Conservation (phyloP, 768 basidiomycete species). For the Boletus vinaceobasis region DNA sequence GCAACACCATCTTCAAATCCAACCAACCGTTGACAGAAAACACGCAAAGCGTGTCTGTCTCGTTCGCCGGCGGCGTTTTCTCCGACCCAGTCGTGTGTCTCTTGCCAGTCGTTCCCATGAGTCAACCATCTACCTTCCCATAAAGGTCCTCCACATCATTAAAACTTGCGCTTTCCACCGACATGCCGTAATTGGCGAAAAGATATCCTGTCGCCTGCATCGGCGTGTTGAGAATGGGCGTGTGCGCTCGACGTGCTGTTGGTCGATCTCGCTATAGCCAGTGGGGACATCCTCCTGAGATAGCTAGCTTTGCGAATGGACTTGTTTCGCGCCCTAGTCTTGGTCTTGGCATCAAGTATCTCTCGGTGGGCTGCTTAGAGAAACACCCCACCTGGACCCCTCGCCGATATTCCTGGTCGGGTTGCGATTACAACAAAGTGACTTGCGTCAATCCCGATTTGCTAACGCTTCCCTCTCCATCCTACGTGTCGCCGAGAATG, state of each 20-base stretch:
- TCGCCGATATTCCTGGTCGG: background rate
- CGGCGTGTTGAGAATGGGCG: no score
- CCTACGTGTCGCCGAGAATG: background rate
- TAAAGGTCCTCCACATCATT: constrained; percentile 5
- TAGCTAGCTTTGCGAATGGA: no score
- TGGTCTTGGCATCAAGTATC: constrained; percentile 5
- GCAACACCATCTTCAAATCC: no score
- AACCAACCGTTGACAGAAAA: no score
- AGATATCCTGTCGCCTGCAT: no score
- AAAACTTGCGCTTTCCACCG: background rate
- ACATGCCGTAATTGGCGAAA: no score
- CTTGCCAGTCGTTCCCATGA: background rate
- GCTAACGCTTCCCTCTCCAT: background rate
- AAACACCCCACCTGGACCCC: no score
- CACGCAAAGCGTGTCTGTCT: constrained; percentile 14
- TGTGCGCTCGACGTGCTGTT: constrained; percentile 1
- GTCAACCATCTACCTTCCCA: background rate
- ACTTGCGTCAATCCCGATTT: background rate
- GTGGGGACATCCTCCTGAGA: constrained; percentile 3
- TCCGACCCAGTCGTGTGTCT: constrained; percentile 1
- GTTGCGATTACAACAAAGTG: background rate
- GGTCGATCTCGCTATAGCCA: constrained; percentile 2
- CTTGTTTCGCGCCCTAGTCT: constrained; percentile 1
- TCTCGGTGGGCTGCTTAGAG: constrained; percentile 5
- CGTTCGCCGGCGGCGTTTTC: constrained; percentile 3